These are phyloP conservation scores for Boletus pseudo-olivaceus DNA, from an alignment of 768 basidiomycete species.

Conservation along the genomic window DNA sequence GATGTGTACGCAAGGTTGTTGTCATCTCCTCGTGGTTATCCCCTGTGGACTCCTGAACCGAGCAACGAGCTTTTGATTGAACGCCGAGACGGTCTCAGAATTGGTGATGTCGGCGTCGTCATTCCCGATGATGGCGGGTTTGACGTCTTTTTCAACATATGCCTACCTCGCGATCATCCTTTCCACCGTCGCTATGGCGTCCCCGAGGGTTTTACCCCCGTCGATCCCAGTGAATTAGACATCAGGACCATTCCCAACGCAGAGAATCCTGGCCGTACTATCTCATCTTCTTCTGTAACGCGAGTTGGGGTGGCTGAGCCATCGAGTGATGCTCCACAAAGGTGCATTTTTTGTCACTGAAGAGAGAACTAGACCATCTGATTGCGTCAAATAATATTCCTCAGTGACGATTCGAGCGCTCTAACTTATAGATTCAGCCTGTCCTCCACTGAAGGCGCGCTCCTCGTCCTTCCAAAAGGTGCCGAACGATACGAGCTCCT, in stretches of 20 bases:
- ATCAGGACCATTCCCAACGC: conserved; percentile 2
- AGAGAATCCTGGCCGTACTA: background rate
- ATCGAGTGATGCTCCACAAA: background rate
- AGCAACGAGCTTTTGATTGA: conserved; percentile 23
- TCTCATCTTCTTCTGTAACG: background rate
- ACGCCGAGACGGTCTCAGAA: conserved; percentile 23
- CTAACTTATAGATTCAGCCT: background rate
- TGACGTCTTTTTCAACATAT: conserved; percentile 35
- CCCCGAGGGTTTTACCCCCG: conserved; percentile 23
- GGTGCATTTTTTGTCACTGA: background rate
- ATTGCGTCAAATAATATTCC: background rate
- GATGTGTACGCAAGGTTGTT: conserved; percentile 11
- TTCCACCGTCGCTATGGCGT: conserved; percentile 14
- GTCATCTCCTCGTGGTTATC: conserved; percentile 24
- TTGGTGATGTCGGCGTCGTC: conserved; percentile 32
- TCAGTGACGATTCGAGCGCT: background rate
- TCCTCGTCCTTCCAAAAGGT: background rate
- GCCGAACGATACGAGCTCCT: background rate
- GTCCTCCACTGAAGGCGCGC: background rate
- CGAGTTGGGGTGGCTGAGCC: background rate
- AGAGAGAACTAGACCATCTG: background rate
- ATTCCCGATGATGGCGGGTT: conserved; percentile 29
- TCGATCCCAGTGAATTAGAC: conserved; percentile 8
- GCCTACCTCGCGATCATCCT: conserved; percentile 27
- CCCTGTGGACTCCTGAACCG: conserved; percentile 30